Conservation (phyloP, 169 alveolate genomes). For the Besnoitia besnoiti region DNA sequence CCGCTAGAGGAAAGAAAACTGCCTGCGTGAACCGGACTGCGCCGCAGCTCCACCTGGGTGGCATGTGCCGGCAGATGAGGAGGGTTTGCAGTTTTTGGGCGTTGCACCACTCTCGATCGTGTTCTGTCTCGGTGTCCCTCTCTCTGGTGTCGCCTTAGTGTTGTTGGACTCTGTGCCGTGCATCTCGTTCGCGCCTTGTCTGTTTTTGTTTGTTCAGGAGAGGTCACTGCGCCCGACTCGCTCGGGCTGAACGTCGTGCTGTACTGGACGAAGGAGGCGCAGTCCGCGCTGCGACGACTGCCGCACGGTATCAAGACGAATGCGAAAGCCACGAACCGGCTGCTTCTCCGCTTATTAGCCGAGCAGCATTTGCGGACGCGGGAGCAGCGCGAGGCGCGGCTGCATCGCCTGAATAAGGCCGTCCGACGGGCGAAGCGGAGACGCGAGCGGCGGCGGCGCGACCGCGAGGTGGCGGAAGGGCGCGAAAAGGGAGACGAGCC, state of each 20-base stretch:
- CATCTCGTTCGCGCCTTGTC: neutral
- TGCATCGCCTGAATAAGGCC: neutral
- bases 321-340: neutral
- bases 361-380: neutral
- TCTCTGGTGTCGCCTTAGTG: no score
- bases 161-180: neutral
- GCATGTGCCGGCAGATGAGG: no score
- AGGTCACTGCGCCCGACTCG: constrained; percentile 5
- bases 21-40: no score
- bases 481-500: neutral
- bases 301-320: neutral
- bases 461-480: neutral
- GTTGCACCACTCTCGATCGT: no score
- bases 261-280: constrained; percentile 24
- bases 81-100: no score
- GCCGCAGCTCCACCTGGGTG: no score
- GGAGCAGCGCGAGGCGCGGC: neutral
- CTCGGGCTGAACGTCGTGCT: neutral
- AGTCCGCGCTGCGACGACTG: neutral
- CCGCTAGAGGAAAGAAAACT: no score
- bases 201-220: neutral
- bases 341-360: neutral
- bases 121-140: no score
- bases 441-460: neutral
- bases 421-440: neutral